phyloP scores from a whole-genome alignment of 1,284 basidiomycete genomes.

The Trametes sp. region DNA sequence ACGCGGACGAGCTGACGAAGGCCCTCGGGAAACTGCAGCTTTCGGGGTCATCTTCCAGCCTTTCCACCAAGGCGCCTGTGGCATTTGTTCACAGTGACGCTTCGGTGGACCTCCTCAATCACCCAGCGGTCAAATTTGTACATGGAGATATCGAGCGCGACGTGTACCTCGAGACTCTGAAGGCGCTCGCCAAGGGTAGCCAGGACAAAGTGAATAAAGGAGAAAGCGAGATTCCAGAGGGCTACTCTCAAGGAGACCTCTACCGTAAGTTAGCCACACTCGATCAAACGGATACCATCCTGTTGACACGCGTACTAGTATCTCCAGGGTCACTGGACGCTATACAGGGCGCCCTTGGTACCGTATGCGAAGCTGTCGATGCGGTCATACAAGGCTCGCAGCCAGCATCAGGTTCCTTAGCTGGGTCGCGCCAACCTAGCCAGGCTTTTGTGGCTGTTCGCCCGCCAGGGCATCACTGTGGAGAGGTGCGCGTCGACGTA shows the following conservation, averaged over 20 bases:
- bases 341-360: slow-evolving; percentile 79
- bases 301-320: slow-evolving; percentile 51
- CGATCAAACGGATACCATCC: not conserved
- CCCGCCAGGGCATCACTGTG: slow-evolving; percentile 93
- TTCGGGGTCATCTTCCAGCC: slow-evolving; percentile 23
- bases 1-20: slow-evolving; percentile 58
- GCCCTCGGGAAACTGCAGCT: slow-evolving; percentile 67
- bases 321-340: slow-evolving; percentile 75
- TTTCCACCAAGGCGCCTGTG: slow-evolving; percentile 40
- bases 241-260: slow-evolving; percentile 80
- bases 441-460: slow-evolving; percentile 85
- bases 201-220: slow-evolving; percentile 68
- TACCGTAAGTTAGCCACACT: slow-evolving; percentile 65
- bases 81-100: slow-evolving; percentile 61
- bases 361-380: slow-evolving; percentile 89
- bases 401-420: slow-evolving; percentile 9
- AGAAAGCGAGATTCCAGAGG: slow-evolving; percentile 82
- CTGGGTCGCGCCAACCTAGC: not conserved
- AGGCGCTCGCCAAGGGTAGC: slow-evolving; percentile 70
- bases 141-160: slow-evolving; percentile 77
- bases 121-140: slow-evolving; percentile 75
- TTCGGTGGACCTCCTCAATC: slow-evolving; percentile 59
- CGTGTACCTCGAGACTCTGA: slow-evolving; percentile 70
- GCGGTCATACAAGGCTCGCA: slow-evolving; percentile 49
- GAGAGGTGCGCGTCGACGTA: slow-evolving; percentile 67